Percentiles rank a stretch among this genome's conserved stretches.
These are phyloP conservation scores for Plantago rigida DNA, from an alignment of 305 asterid genomes.

Conservation along the genomic window DNA sequence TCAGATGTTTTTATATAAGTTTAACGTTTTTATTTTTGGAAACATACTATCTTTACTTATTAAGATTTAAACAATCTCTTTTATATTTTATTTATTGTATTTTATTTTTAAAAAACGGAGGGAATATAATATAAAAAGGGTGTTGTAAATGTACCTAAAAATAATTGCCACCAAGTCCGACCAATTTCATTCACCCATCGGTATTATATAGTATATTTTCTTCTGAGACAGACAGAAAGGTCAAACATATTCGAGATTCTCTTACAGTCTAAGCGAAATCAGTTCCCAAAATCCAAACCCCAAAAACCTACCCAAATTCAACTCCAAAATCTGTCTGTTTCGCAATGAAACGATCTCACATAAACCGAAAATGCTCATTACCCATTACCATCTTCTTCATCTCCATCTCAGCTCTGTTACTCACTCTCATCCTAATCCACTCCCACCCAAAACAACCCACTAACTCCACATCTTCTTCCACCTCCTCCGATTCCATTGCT, in stretches of 20 bases:
- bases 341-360: constrained; percentile 49
- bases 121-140: no score
- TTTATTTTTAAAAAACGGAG: no score
- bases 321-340: background rate
- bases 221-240: no score
- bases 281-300: background rate
- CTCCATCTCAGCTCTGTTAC: constrained; percentile 33
- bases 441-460: constrained; percentile 30
- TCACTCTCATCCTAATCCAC: constrained; percentile 30
- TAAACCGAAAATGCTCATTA: constrained; percentile 41
- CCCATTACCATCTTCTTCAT: constrained; percentile 35
- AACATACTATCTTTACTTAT: no score
- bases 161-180: no score
- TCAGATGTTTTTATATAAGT: no score
- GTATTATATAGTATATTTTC: no score
- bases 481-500: constrained; percentile 18
- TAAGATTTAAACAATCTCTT: no score
- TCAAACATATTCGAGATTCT: background rate
- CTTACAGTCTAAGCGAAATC: constrained; percentile 11
- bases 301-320: background rate
- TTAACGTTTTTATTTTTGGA: no score
- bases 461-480: constrained; percentile 13
- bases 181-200: no score
- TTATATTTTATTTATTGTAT: no score
- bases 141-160: no score